These are phyloP conservation scores for Hymenoscyphus linearis DNA, from an alignment of 2,329 filamentous ascomycete genomes.

Conservation along the genomic window DNA sequence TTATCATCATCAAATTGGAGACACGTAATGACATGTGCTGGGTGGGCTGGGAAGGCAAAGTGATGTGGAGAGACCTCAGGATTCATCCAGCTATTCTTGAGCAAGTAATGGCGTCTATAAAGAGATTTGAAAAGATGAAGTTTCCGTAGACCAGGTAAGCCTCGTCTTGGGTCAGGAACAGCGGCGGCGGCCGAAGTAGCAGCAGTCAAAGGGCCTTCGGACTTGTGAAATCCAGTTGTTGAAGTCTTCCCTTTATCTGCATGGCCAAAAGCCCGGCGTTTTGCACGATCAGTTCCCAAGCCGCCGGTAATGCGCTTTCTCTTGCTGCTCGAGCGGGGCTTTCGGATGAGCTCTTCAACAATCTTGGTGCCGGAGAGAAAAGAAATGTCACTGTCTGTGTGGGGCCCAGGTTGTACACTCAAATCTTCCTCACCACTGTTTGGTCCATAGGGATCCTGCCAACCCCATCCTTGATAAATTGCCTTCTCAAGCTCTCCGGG, in stretches of 20 bases:
- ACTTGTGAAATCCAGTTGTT: constrained; percentile 35
- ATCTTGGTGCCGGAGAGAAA: constrained; percentile 12
- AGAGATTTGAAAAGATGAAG: constrained; percentile 95
- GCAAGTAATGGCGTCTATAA: constrained; percentile 87
- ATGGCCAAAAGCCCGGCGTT: constrained; percentile 28
- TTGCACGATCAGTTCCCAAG: constrained; percentile 24
- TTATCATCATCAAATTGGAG: constrained; percentile 97
- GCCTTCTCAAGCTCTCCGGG: constrained; percentile 80
- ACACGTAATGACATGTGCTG: constrained; percentile 94
- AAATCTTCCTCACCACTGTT: constrained; percentile 79
- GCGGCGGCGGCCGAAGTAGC: constrained; percentile 79
- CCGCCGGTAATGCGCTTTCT: constrained; percentile 28
- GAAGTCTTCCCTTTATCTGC: constrained; percentile 23
- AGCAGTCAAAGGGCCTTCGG: constrained; percentile 80
- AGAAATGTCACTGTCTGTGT: constrained; percentile 46
- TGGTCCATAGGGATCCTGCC: constrained; percentile 78
- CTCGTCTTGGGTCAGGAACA: constrained; percentile 75
- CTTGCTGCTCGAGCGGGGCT: constrained; percentile 27
- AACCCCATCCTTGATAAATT: constrained; percentile 91
- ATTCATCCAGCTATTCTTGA: constrained; percentile 87
- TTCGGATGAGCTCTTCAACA: constrained; percentile 19
- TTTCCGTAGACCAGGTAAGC: constrained; percentile 70
- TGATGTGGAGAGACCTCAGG: constrained; percentile 80
- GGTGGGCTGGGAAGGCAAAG: constrained; percentile 93
- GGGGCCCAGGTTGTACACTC: constrained; percentile 46